Percentiles rank a stretch among this genome's conserved stretches.
Conservation (phyloP, 768 basidiomycete genomes). For the Phylloporus scabripes region DNA sequence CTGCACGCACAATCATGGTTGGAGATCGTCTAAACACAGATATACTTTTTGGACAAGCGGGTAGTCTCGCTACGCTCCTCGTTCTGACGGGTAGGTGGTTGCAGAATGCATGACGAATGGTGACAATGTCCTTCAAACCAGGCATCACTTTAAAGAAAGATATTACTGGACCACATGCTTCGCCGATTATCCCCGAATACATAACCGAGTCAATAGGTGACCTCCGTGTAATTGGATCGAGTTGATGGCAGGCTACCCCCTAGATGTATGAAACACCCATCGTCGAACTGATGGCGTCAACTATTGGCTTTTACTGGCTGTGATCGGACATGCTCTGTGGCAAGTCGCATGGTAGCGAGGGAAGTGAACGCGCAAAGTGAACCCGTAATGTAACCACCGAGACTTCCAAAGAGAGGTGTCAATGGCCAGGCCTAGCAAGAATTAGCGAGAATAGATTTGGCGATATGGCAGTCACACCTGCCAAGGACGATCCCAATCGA, state of each 20-base stretch:
- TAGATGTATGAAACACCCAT: conserved; percentile 3
- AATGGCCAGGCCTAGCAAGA: conserved; percentile 72
- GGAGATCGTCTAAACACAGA: conserved; percentile 96
- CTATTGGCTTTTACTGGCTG: conserved; percentile 19
- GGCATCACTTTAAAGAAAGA: conserved; percentile 76
- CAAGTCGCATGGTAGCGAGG: conserved; percentile 36
- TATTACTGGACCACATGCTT: conserved; percentile 65
- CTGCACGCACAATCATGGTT: conserved; percentile 85
- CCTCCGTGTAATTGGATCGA: conserved; percentile 41
- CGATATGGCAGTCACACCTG: conserved; percentile 55
- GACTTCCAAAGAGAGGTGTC: conserved; percentile 66
- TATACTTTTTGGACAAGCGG: conserved; percentile 86
- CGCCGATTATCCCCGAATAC: conserved; percentile 73
- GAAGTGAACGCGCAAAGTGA: conserved; percentile 50
- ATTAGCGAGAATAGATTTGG: not conserved
- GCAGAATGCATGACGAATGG: not conserved
- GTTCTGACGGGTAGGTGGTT: conserved; percentile 75
- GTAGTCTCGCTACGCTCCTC: conserved; percentile 81
- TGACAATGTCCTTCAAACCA: conserved; percentile 25
- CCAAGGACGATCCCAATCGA: conserved; percentile 98
- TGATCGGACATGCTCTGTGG: conserved; percentile 33
- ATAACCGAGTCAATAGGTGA: conserved; percentile 81
- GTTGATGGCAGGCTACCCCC: conserved; percentile 12
- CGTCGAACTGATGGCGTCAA: conserved; percentile 9
- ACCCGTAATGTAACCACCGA: conserved; percentile 61